phyloP scores from a whole-genome alignment of 352 stramenopile genomes.

The Globisporangium cylindrosporum region DNA sequence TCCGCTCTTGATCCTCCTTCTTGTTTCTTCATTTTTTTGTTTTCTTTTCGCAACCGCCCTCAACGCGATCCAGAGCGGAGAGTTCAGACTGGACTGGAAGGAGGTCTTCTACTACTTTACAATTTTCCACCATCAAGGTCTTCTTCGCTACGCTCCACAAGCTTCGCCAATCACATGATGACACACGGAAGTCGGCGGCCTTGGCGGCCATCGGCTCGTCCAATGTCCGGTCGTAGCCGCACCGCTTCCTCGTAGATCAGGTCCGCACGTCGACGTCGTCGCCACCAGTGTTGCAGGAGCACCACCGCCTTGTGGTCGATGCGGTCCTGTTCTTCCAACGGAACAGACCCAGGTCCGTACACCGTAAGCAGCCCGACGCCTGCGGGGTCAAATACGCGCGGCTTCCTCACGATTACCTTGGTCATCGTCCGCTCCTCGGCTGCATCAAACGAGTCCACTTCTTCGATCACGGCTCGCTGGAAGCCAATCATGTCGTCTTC shows the following conservation, averaged over 20 bases:
- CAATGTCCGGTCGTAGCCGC: conserved; percentile 51
- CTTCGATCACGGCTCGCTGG: conserved; percentile 84
- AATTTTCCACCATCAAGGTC: neutral
- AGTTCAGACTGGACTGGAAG: neutral
- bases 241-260: conserved; percentile 61
- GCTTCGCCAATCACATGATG: conserved; percentile 20
- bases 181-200: conserved; percentile 23
- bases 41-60: neutral
- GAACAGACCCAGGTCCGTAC: conserved; percentile 82
- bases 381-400: conserved; percentile 72
- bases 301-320: conserved; percentile 83
- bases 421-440: conserved; percentile 86
- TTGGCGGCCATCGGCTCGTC: conserved; percentile 21
- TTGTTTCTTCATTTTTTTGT: neutral
- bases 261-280: conserved; percentile 58
- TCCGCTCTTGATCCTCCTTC: neutral
- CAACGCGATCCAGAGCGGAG: neutral
- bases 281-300: conserved; percentile 83
- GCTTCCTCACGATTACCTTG: conserved; percentile 83
- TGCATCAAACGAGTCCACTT: conserved; percentile 85
- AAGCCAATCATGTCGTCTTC: conserved; percentile 84
- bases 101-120: neutral
- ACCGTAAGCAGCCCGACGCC: conserved; percentile 76
- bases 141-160: neutral
- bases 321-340: conserved; percentile 85